These are phyloP conservation scores for Trichoderma gamsii DNA, from an alignment of 495 filamentous ascomycete species.

Conservation along the genomic window DNA sequence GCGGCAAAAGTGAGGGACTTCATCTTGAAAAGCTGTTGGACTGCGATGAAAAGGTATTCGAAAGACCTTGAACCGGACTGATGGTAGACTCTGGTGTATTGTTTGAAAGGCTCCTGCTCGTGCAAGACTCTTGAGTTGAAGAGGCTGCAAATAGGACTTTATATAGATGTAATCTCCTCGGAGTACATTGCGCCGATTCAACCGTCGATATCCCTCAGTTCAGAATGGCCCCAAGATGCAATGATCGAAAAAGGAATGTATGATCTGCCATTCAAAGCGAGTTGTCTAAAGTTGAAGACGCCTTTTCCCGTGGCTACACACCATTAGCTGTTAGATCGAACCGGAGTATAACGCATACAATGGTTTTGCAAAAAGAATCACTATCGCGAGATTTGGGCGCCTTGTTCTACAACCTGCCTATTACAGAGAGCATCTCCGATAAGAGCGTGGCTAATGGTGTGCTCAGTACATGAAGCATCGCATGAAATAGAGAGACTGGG, in stretches of 20 bases:
- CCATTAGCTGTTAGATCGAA: not conserved
- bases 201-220: not conserved
- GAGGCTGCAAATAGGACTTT: not conserved
- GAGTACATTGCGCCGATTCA: not conserved
- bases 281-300: not conserved
- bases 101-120: not conserved
- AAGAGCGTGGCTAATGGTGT: not conserved
- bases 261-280: not conserved
- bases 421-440: not conserved
- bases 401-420: not conserved
- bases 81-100: not conserved
- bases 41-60: not conserved
- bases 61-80: not conserved
- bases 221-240: not conserved
- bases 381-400: not conserved
- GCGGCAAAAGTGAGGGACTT: not conserved
- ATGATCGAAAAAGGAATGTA: conserved; percentile 10
- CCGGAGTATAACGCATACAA: not conserved
- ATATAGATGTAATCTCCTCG: not conserved
- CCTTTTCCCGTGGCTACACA: not conserved
- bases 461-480: not conserved
- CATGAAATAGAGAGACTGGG: not conserved
- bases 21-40: not conserved
- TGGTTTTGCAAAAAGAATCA: not conserved
- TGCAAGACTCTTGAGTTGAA: not conserved